A percentile compares a stretch with the other conserved stretches of the same genome.
Evolutionary conservation across 2,329 filamentous ascomycete genomes (phyloP).

Genomic region (Trichoderma afroharzianum): DNA sequence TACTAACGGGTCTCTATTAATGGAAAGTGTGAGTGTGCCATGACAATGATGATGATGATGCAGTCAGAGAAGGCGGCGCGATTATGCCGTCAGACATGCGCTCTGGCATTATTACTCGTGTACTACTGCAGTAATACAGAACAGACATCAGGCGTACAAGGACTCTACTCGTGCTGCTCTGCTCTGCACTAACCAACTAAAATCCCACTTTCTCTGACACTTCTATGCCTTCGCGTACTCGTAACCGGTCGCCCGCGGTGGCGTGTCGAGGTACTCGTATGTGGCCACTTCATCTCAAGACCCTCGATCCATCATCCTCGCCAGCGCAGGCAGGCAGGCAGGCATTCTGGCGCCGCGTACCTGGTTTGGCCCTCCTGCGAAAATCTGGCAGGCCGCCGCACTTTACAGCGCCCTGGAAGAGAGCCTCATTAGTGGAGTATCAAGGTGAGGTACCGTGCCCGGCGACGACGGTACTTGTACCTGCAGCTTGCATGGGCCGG

Average conservation of each 20-base stretch:
- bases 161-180: too few species aligned
- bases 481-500: background rate
- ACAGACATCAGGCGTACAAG: background rate
- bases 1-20: background rate
- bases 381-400: background rate
- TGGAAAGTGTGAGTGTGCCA: background rate
- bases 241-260: background rate
- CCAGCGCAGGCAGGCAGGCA: background rate
- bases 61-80: background rate
- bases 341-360: constrained; percentile 9
- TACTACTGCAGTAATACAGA: background rate
- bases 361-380: constrained; percentile 1
- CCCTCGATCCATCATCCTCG: background rate
- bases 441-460: background rate
- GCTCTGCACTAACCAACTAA: background rate
- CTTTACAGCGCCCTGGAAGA: background rate
- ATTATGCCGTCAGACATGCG: background rate
- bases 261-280: background rate
- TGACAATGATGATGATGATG: background rate
- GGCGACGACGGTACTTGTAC: background rate
- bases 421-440: constrained; percentile 10
- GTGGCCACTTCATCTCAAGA: background rate
- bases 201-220: background rate
- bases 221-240: background rate
- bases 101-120: constrained; percentile 4